Base-by-base conservation (phyloP, 805 yeast genomes). In the Blastobotrys muscicola region DNA sequence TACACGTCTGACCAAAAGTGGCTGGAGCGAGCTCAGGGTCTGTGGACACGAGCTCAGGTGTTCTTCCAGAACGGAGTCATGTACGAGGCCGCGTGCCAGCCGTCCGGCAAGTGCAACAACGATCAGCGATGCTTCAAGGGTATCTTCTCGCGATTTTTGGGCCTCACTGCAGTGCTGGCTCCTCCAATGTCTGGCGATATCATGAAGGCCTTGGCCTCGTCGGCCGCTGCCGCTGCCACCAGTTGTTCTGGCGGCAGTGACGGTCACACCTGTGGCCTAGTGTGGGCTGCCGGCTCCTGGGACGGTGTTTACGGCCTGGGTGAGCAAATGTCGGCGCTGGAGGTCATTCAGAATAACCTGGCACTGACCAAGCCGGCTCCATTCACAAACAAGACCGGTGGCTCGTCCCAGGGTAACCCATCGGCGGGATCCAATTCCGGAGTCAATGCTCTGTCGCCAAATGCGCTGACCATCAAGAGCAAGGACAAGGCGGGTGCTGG, bases 51-150 rank as follows among this genome's bases (percentile, higher is more conserved):
- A n/a, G 62, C 64, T 3, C 44, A 49, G 20, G 50, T 48, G 31
- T 70, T 72, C 40, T 76, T 76, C 58, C 72, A 76, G 47, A 61
- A 69, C 47, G 74, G 74, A 3, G 66, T 85, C 39, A 71, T 85
- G 76, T 83, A 71, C 57, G 97, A 89, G 60, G 80, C 82, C 5
- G 86, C 95, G 1, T 89, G 97, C 63, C 94, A 85, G 68, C 68
- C 70, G 12, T 59, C 58, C 7, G 61, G 60, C 20, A 68, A 71
- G 33, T 89, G 97, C 69, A 76, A 85, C 63, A 80, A 76, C 44
- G 97, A 89, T 68, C 95, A 89, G 69, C 72, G 95, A 47, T 78
- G 92, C n/a, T 89, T 90, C 72, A 85, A 84, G 67, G 95, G 95
- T 1, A 83, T 81, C 53, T 72, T 85, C 53, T 59, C 86, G 1